Conservation (phyloP, 805 yeast species). For the Lachancea sp. region DNA sequence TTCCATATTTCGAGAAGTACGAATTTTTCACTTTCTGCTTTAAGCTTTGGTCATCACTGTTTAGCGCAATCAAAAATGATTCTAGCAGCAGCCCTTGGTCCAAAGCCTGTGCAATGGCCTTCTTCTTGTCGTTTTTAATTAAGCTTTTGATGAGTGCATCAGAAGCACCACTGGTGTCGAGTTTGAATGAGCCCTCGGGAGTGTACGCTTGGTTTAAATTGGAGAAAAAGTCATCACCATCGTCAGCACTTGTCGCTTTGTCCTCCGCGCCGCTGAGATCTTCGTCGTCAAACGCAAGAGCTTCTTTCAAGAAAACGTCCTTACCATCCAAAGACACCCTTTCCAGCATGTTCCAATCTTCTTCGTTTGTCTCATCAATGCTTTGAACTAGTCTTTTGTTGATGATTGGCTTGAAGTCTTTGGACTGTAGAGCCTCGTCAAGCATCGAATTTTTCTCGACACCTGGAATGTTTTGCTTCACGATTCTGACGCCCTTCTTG, state of each 20-base stretch:
- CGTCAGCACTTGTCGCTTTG: slow-evolving; percentile 17
- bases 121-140: slow-evolving; percentile 53
- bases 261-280: slow-evolving; percentile 12
- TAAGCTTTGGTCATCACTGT: slow-evolving; percentile 49
- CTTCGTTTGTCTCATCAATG: slow-evolving; percentile 36
- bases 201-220: slow-evolving; percentile 31
- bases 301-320: slow-evolving; percentile 42
- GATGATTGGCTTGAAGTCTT: slow-evolving; percentile 49
- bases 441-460: slow-evolving; percentile 37
- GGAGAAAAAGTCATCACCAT: slow-evolving; percentile 36
- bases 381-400: slow-evolving; percentile 44
- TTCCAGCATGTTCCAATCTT: slow-evolving; percentile 63
- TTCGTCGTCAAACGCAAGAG: slow-evolving; percentile 34
- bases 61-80: slow-evolving; percentile 74
- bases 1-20: slow-evolving; percentile 56
- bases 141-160: slow-evolving; percentile 40
- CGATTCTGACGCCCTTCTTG: slow-evolving; percentile 35
- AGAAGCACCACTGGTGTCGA: slow-evolving; percentile 39
- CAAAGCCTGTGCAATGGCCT: slow-evolving; percentile 65
- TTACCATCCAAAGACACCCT: slow-evolving; percentile 47
- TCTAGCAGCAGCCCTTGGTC: slow-evolving; percentile 60
- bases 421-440: slow-evolving; percentile 49
- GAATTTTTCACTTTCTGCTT: slow-evolving; percentile 65
- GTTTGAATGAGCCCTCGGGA: slow-evolving; percentile 52
- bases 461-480: slow-evolving; percentile 36